Evolutionary conservation across 2,329 filamentous ascomycete species (phyloP), one percentile per base, ranked within the genome.

Genomic region (Stemphylium lycopersici): DNA sequence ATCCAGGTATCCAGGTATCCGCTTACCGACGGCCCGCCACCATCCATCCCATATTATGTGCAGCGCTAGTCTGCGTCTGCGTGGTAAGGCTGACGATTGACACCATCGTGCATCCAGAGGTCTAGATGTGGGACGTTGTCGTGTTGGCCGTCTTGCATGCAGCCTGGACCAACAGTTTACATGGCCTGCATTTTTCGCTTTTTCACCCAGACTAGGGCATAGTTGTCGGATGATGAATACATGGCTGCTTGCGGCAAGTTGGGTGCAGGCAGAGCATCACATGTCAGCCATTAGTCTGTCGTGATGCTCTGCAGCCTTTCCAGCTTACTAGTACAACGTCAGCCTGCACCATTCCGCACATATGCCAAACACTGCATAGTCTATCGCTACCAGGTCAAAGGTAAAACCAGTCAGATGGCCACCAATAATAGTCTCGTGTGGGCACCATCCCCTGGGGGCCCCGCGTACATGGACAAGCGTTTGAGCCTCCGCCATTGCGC

Each of bases 21-120:
- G 63, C 65, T 64, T 68, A 64, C 24, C 31, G 20, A 34, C 63
- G 65, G 65, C 48, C 63, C 65, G 63, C 46, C 39, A 54, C 55
- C 60, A 61, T 34, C 59, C 56, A 38, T 10, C 26, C 11, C 26
- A 29, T 29, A 10, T 29, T 29, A 10, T 29, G 26, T 29, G 26
- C 26, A 29, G 26, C 26, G 26, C 26, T 29, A 29, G 26, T 2
- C 26, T 29, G 24, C 7, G 22, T 22, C 22, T 6, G 6, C 5
- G 26, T 29, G 26, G 26, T 29, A 29, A 29, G 26, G 26, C 26
- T 29, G 26, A 29, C 8, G 26, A 29, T 29, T 29, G 26, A 29
- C 26, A 29, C 26, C 26, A 29, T 29, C 26, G 26, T 29, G 26
- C 26, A 29, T 29, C 26, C 26, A 29, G 38, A 41, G 22, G 22